Base-by-base conservation (phyloP, 2,329 filamentous ascomycete species). In the Xylaria sp. region DNA sequence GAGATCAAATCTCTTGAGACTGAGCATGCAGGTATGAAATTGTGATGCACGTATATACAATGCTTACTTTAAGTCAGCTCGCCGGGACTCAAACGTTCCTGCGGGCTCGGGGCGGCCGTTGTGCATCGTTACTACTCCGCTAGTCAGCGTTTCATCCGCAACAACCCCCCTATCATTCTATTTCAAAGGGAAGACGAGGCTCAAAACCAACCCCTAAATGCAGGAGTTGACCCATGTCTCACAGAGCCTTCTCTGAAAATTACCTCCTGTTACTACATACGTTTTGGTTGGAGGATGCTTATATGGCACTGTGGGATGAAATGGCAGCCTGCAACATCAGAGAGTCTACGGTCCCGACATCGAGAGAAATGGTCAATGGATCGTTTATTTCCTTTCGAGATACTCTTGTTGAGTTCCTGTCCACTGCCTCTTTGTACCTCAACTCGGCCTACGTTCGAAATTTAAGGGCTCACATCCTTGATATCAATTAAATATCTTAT, bases 41-140 rank as follows among this genome's bases (percentile, higher is more conserved):
- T 52, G 46, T 50, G 28, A 58, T 58, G 34, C 65, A 60, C 3
- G 15, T 69, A 37, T 39, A 63, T 71, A 66, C 61, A 66, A 66
- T 66, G 69, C 63, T 71, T 63, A 71, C 63, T 55, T 64, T 39
- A 13, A 15, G 61, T 70, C 68, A 70, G 68, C 68, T 63, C 56
- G 13, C 37, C 39, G 37, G 44, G 44, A 4, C 18, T 50, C 25
- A 34, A 37, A 34, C 12, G 15, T 51, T 23, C 52, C 28, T 25
- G 25, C 44, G 8, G 58, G 10, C 44, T 71, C 69, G 69, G 66
- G 39, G 39, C 32, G 23, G 28, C 69, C 69, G 69, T 51, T 13
- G 13, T 60, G 23, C 41, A 18, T 51, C 32, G 28, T 28, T 59
- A 10, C 39, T 60, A 13, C 48, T 34, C 13, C 48, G 13, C 39